Base-by-base conservation (phyloP, 208 protist species). In the Trypanosoma melophagium region DNA sequence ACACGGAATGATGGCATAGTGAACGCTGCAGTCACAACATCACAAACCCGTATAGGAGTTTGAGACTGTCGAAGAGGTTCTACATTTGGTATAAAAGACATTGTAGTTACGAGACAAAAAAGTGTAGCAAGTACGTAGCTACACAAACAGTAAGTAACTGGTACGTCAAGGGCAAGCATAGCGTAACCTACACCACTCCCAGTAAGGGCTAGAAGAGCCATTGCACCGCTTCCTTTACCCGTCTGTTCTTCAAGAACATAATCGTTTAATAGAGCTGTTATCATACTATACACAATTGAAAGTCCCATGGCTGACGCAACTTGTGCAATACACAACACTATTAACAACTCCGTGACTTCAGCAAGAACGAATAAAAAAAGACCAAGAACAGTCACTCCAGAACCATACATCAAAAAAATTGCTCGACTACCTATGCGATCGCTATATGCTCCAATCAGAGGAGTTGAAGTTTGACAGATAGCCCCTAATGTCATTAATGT, bases 381-480 rank as follows among this genome's bases (percentile, higher is more conserved):
- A 3, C 76, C 71, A n/a, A 76, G 8, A 51, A 73, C 42, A 9
- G 69, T 66, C 9, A 73, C 19, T 17, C 62, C 22, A 21, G 76
- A 49, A 24, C 76, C 71, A 42, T 74, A 59, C 8, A 74, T 44
- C 17, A 81, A 49, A 50, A 73, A 78, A 10, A 71, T 42, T 0
- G 45, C 19, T 38, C 69, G 19, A 22, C 58, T 63, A 3, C 66
- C 54, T 24, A 57, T 19, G 14, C 71, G 76, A 57, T 77, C 76
- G 51, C 69, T 77, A 35, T 69, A 81, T 12, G 71, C 71, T 14
- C 76, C 76, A 31, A 81, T 44, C 7, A 77, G 10, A 7, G 76
- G 71, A 13, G 58, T 40, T 19, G 56, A 63, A 21, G 74, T 57
- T 42, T 77, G 71, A 58, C 56, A 77, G 3, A 81, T 24, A 17